Evolutionary conservation across 228 moss, liverwort and hornwort genomes (phyloP), one percentile per base, ranked within the genome.

Genomic region (Sphagnum fallax): DNA sequence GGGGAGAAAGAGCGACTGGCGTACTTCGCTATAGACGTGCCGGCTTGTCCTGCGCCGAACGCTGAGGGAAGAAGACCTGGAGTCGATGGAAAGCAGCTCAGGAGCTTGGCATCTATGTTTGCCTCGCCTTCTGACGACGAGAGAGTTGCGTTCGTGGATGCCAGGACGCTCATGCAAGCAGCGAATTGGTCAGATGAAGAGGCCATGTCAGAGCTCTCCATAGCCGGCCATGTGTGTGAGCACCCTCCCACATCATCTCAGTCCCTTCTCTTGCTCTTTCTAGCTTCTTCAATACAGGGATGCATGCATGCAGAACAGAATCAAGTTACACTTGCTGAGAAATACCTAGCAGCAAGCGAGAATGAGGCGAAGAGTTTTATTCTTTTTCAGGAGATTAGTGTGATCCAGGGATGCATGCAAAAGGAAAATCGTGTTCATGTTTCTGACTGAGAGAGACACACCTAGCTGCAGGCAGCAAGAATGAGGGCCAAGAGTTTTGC

Each of bases 141-240:
- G 51, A 76, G 60, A 64, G 72, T 84, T n/a, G 80, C 84, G 0
- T 94, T 98, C 62, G 81, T 77, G 63, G 90, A 98, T 70, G 61
- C 94, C 74, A 70, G 98, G 73, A 83, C 82, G 4, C 81, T 98
- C 6, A 98, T 98, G 98, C 73, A 81, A 58, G 94, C 88, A 16
- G 69, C 87, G 14, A 84, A 92, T 48, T 87, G 74, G 72, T 80
- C 53, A 0, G 79, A 67, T 48, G 70, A 72, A 49, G 71, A 72
- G 6, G 74, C 78, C 10, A 84, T 81, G 90, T 80, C 83, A 65
- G 91, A 94, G 61, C 87, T 98, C 60, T 89, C 98, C 48, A 88
- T 98, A 5, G 93, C 87, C 53, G 98, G 98, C 51, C 87, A 98
- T 79, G 91, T 91, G 62, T 68, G 87, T 77, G 77, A 32, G 32